Conservation (phyloP, 495 filamentous ascomycete genomes). For the Neurospora sp. region DNA sequence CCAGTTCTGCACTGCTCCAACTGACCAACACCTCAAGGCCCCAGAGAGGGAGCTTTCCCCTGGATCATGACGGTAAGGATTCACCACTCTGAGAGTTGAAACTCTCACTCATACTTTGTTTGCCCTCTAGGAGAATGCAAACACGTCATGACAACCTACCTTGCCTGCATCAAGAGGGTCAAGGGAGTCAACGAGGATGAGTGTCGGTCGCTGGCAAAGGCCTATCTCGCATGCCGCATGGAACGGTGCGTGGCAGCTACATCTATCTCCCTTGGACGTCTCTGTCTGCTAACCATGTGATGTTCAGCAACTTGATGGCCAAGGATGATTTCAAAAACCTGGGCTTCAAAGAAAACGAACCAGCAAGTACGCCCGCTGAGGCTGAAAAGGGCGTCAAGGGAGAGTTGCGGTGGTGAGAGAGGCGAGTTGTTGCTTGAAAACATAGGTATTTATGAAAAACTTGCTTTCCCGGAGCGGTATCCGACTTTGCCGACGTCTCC, state of each 20-base stretch:
- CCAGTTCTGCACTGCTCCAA: not conserved
- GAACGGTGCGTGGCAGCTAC: conserved; percentile 56
- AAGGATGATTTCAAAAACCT: conserved; percentile 88
- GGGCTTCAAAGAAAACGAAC: conserved; percentile 46
- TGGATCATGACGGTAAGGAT: conserved; percentile 80
- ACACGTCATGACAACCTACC: conserved; percentile 69
- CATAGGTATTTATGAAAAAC: not conserved
- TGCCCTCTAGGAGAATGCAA: conserved; percentile 74
- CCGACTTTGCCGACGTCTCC: not conserved
- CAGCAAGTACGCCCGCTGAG: conserved; percentile 2
- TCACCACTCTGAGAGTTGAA: not conserved
- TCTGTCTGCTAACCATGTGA: not conserved
- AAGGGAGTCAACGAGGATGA: conserved; percentile 76
- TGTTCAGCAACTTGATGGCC: conserved; percentile 83
- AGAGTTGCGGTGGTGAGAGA: conserved; percentile 33
- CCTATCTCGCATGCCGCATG: conserved; percentile 87
- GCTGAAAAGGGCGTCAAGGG: conserved; percentile 31
- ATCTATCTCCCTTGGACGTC: not conserved
- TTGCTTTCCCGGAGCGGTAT: not conserved
- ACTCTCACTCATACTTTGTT: conserved; percentile 4
- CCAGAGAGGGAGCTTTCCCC: conserved; percentile 89
- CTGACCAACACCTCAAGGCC: conserved; percentile 43
- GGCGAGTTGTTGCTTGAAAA: not conserved
- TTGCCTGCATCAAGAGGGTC: conserved; percentile 71
- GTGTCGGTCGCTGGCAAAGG: conserved; percentile 76